Percentiles rank a stretch among this genome's conserved stretches.
Evolutionary conservation across 768 basidiomycete genomes (phyloP).

Genomic region (Kondoa malvinella): DNA sequence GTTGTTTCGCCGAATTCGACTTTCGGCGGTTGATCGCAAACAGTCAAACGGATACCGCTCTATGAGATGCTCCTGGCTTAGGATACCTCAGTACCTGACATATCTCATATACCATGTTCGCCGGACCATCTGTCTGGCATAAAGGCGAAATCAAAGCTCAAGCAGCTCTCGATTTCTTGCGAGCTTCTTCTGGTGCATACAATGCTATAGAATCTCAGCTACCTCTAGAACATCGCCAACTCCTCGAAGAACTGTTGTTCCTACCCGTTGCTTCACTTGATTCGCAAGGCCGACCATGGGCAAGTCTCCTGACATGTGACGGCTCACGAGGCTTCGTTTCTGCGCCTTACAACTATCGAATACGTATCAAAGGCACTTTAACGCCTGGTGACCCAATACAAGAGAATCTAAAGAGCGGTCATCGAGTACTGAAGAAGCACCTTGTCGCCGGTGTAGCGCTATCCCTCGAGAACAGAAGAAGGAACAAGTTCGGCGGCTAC

Average conservation of each 20-base stretch:
- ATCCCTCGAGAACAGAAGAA: conserved; percentile 42
- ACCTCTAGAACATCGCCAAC: background rate
- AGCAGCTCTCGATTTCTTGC: conserved; percentile 30
- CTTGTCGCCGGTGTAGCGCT: conserved; percentile 47
- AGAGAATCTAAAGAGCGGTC: background rate
- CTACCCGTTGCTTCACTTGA: conserved; percentile 46
- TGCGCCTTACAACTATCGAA: background rate
- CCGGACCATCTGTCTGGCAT: conserved; percentile 32
- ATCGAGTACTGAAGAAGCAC: conserved; percentile 23
- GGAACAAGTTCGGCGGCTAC: conserved; percentile 48
- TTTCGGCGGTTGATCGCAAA: no score
- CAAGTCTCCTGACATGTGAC: conserved; percentile 41
- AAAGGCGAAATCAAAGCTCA: conserved; percentile 42
- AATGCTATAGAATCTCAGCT: background rate
- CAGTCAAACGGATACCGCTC: no score
- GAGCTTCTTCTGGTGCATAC: background rate
- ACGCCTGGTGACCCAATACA: background rate
- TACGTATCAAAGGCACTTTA: background rate
- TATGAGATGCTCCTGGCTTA: background rate
- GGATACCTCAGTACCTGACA: background rate
- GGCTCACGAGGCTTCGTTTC: conserved; percentile 39
- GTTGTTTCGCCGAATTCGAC: no score
- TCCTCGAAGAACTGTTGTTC: conserved; percentile 39
- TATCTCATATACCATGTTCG: background rate
- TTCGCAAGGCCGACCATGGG: conserved; percentile 42